Evolutionary conservation across 2,329 filamentous ascomycete species (phyloP).

Genomic region (Macrophomina pseudophaseolina): DNA sequence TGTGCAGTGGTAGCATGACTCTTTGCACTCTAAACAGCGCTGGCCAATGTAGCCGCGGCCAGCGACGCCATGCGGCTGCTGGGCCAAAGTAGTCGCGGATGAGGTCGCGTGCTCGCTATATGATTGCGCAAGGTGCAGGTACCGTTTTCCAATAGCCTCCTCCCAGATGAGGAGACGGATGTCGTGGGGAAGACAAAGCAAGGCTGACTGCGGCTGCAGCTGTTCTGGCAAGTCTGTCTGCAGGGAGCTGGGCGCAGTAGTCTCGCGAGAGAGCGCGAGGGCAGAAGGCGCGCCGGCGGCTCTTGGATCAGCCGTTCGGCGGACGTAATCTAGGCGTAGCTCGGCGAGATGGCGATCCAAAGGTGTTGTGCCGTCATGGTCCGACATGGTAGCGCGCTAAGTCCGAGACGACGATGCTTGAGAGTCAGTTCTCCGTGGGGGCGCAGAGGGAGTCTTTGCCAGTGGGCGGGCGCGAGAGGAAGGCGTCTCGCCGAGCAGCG

Average conservation of each 20-base stretch:
- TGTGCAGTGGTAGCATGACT: conserved; percentile 12
- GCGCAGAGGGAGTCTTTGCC: background rate
- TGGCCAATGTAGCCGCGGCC: background rate
- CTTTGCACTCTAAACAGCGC: conserved; percentile 13
- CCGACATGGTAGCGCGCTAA: conserved; percentile 5
- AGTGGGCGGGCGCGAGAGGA: background rate
- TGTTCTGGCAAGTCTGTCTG: background rate
- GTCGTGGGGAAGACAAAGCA: conserved; percentile 19
- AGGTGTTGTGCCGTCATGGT: conserved; percentile 16
- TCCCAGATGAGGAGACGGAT: conserved; percentile 23
- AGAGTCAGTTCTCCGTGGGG: background rate
- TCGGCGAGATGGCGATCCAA: conserved; percentile 17
- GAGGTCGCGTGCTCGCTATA: conserved; percentile 1
- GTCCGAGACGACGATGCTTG: background rate
- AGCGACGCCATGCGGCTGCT: background rate
- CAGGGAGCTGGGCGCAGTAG: background rate
- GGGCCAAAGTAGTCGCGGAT: background rate
- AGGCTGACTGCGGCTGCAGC: conserved; percentile 5
- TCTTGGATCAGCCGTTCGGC: background rate
- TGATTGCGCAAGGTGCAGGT: conserved; percentile 12
- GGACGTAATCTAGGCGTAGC: conserved; percentile 7
- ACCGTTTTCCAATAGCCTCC: conserved; percentile 13
- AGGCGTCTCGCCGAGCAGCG: background rate
- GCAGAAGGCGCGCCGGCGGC: background rate
- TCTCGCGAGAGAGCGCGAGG: background rate